phyloP scores from a whole-genome alignment of 1,139 yeast species.

The Entelexis paramagnoliae region DNA sequence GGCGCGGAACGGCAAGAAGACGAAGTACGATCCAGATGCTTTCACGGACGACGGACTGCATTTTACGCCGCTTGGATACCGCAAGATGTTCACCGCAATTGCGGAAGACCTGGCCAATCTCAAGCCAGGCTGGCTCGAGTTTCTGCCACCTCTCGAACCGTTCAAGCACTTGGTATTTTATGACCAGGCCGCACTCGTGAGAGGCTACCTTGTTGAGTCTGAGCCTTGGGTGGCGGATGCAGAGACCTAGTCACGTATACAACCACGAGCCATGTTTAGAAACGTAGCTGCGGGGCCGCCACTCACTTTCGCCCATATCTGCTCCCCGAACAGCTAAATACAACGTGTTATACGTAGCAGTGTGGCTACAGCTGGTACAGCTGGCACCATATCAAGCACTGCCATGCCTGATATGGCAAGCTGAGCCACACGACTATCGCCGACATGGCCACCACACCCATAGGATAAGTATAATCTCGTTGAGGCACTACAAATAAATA shows the following conservation, averaged over 20 bases:
- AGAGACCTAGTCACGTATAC: too few relatives aligned
- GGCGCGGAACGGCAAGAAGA: not conserved
- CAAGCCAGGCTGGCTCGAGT: not conserved
- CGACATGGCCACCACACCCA: too few relatives aligned
- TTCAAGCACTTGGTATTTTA: not conserved
- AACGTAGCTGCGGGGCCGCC: too few relatives aligned
- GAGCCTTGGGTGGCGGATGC: not conserved
- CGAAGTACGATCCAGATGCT: not conserved
- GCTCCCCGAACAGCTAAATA: too few relatives aligned
- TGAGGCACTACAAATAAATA: not conserved
- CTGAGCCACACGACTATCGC: too few relatives aligned
- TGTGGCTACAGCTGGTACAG: too few relatives aligned
- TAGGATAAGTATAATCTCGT: too few relatives aligned
- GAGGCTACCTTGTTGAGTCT: not conserved
- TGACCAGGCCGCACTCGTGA: not conserved
- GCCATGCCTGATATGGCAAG: too few relatives aligned
- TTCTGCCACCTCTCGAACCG: not conserved
- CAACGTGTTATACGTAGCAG: too few relatives aligned
- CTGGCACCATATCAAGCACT: too few relatives aligned
- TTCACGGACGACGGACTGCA: conserved; percentile 57
- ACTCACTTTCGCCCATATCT: too few relatives aligned
- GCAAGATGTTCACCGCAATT: not conserved
- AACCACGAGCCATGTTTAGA: too few relatives aligned
- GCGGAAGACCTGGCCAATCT: not conserved
- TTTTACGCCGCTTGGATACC: conserved; percentile 43